Evolutionary conservation across 2,329 filamentous ascomycete species (phyloP).

Genomic region (Bertia moriformis): DNA sequence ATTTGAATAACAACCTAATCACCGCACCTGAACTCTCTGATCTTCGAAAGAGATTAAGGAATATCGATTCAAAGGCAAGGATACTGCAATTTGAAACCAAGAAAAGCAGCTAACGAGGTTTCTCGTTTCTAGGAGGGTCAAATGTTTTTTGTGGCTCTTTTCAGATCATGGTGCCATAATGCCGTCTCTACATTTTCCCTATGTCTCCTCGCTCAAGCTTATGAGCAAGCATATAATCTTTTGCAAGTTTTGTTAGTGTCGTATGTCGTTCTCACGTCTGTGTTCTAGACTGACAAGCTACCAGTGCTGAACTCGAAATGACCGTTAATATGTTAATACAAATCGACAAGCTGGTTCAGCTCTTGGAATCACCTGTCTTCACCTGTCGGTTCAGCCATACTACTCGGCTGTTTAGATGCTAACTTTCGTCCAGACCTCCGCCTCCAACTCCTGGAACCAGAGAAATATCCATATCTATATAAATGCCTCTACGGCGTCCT

Average conservation of each 20-base stretch:
- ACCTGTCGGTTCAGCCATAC: slow-evolving; percentile 55
- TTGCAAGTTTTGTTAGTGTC: slow-evolving; percentile 74
- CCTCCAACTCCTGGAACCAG: slow-evolving; percentile 85
- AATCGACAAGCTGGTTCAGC: slow-evolving; percentile 93
- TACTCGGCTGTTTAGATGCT: too few relatives aligned
- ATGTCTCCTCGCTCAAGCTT: slow-evolving; percentile 87
- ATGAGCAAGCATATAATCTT: slow-evolving; percentile 93
- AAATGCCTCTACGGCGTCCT: slow-evolving; percentile 93
- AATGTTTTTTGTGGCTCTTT: slow-evolving; percentile 84
- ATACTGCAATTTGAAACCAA: too few relatives aligned
- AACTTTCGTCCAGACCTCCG: slow-evolving; percentile 76
- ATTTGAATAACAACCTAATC: slow-evolving; percentile 96
- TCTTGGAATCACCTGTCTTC: slow-evolving; percentile 93
- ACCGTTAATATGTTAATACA: slow-evolving; percentile 97
- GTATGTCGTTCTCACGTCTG: slow-evolving; percentile 5
- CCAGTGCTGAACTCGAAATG: slow-evolving; percentile 88
- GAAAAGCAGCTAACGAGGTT: not conserved
- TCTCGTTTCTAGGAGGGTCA: slow-evolving; percentile 63
- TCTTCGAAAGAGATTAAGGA: slow-evolving; percentile 75
- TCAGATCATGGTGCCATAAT: slow-evolving; percentile 96
- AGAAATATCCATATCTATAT: slow-evolving; percentile 87
- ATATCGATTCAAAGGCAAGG: slow-evolving; percentile 67
- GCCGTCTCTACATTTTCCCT: slow-evolving; percentile 94
- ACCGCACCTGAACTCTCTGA: slow-evolving; percentile 90
- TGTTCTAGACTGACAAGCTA: not conserved